Percentiles rank a stretch among this genome's conserved stretches.
These are phyloP conservation scores for Mortierella antarctica DNA, from an alignment of 192 early-diverging fungal species.

Conservation along the genomic window DNA sequence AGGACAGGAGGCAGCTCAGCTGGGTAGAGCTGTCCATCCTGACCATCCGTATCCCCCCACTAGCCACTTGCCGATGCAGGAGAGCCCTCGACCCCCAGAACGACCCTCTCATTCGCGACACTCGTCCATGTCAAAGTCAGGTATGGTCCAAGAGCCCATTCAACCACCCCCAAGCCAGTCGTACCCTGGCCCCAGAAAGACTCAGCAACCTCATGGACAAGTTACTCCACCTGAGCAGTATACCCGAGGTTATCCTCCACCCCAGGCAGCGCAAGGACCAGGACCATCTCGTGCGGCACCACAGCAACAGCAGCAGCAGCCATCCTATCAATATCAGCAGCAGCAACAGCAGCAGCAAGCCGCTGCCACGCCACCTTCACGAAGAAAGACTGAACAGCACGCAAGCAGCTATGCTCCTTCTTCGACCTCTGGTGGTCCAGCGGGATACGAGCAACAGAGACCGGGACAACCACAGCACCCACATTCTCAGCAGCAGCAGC, in stretches of 20 bases:
- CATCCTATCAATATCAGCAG: background rate
- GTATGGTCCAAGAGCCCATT: conserved; percentile 3
- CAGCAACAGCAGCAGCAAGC: conserved; percentile 33
- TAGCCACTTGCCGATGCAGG: background rate
- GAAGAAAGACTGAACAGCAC: conserved; percentile 43
- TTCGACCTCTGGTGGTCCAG: background rate
- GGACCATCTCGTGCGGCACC: background rate
- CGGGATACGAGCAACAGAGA: conserved; percentile 10
- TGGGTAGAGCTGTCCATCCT: conserved; percentile 4
- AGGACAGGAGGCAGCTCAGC: conserved; percentile 6
- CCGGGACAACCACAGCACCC: conserved; percentile 12
- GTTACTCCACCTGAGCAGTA: conserved; percentile 4
- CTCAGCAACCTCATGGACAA: background rate
- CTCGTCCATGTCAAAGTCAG: conserved; percentile 32
- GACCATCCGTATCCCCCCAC: conserved; percentile 1
- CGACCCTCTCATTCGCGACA: conserved; percentile 38
- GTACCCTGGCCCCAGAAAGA: conserved; percentile 1
- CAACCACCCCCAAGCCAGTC: conserved; percentile 4
- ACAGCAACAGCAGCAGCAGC: background rate
- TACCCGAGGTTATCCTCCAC: conserved; percentile 5
- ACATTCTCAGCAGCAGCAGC: conserved; percentile 20
- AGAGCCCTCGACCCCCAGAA: conserved; percentile 19
- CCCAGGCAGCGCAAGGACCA: conserved; percentile 1
- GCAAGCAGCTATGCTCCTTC: conserved; percentile 8
- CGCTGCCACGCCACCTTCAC: background rate